Conservation (phyloP, 2,329 filamentous ascomycete genomes). For the Pseudonectria buxi region DNA sequence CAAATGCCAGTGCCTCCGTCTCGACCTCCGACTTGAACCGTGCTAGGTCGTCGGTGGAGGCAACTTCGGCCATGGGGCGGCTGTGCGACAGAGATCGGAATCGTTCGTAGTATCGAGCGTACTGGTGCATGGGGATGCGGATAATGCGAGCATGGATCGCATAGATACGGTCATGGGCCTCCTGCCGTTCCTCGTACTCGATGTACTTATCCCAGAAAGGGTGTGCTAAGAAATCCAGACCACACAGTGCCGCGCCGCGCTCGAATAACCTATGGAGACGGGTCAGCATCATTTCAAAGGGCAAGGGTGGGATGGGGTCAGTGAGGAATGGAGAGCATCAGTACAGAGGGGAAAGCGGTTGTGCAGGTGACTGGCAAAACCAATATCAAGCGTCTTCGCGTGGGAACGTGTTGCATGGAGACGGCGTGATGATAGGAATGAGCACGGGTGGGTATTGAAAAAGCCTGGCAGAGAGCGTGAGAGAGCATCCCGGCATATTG, state of each 20-base stretch:
- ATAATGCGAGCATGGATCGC: slow-evolving; percentile 76
- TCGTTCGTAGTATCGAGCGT: slow-evolving; percentile 88
- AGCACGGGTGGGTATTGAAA: slow-evolving; percentile 38
- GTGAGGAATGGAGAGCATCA: slow-evolving; percentile 39
- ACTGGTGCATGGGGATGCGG: slow-evolving; percentile 90
- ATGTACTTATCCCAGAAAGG: slow-evolving; percentile 99
- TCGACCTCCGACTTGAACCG: slow-evolving; percentile 68
- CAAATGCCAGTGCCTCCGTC: slow-evolving; percentile 50
- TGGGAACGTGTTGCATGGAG: slow-evolving; percentile 29
- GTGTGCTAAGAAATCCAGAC: slow-evolving; percentile 87
- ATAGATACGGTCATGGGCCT: slow-evolving; percentile 78
- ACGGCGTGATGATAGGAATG: slow-evolving; percentile 35
- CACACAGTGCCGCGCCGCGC: slow-evolving; percentile 75
- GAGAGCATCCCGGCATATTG: slow-evolving; percentile 52
- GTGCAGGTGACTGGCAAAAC: slow-evolving; percentile 46
- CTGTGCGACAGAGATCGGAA: slow-evolving; percentile 71
- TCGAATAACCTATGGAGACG: slow-evolving; percentile 74
- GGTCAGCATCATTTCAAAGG: slow-evolving; percentile 22
- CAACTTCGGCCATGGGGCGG: slow-evolving; percentile 67
- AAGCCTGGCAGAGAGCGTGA: slow-evolving; percentile 60
- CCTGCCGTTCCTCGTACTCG: slow-evolving; percentile 89
- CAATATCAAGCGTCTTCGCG: slow-evolving; percentile 33
- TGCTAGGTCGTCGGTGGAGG: slow-evolving; percentile 58
- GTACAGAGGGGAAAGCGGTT: slow-evolving; percentile 49
- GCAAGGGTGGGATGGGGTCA: slow-evolving; percentile 29